Conservation (phyloP, 2,329 filamentous ascomycete species). For the Aspergillus vadensis region DNA sequence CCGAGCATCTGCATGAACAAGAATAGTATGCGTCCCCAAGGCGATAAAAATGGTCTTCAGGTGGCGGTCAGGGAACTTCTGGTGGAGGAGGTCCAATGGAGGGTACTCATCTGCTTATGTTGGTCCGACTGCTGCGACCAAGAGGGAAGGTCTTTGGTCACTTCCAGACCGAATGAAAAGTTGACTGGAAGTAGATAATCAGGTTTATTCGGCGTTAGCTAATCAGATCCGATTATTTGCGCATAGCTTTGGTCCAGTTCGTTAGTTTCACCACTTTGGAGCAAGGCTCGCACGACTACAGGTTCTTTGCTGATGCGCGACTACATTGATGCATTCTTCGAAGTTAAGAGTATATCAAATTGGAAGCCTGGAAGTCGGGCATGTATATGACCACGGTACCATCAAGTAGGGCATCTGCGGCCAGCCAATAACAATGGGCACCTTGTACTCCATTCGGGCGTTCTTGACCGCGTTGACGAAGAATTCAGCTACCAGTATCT, state of each 20-base stretch:
- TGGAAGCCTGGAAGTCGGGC: slow-evolving; percentile 48
- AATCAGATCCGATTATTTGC: slow-evolving; percentile 33
- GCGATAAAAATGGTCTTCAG: slow-evolving; percentile 44
- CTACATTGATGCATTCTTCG: slow-evolving; percentile 43
- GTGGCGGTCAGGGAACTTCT: slow-evolving; percentile 35
- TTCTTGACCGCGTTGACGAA: slow-evolving; percentile 48
- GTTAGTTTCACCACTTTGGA: slow-evolving; percentile 33
- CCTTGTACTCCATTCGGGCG: slow-evolving; percentile 39
- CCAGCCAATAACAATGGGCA: slow-evolving; percentile 46
- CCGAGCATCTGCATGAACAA: slow-evolving; percentile 32
- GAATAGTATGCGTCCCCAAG: slow-evolving; percentile 46
- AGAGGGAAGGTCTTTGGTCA: slow-evolving; percentile 47
- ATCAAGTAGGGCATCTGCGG: slow-evolving; percentile 48
- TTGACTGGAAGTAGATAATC: slow-evolving; percentile 49
- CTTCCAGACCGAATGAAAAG: slow-evolving; percentile 49
- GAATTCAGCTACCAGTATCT: slow-evolving; percentile 49
- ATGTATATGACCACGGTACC: slow-evolving; percentile 44
- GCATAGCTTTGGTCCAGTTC: slow-evolving; percentile 38
- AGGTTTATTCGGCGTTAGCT: slow-evolving; percentile 38
- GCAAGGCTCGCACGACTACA: slow-evolving; percentile 25
- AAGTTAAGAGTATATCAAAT: slow-evolving; percentile 39
- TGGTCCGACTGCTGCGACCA: slow-evolving; percentile 44
- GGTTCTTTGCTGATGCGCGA: slow-evolving; percentile 43
- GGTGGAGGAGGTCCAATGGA: slow-evolving; percentile 26
- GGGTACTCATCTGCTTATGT: slow-evolving; percentile 41